phyloP scores from a whole-genome alignment of 73 alveolate species.

The Paraurostyla sp. region DNA sequence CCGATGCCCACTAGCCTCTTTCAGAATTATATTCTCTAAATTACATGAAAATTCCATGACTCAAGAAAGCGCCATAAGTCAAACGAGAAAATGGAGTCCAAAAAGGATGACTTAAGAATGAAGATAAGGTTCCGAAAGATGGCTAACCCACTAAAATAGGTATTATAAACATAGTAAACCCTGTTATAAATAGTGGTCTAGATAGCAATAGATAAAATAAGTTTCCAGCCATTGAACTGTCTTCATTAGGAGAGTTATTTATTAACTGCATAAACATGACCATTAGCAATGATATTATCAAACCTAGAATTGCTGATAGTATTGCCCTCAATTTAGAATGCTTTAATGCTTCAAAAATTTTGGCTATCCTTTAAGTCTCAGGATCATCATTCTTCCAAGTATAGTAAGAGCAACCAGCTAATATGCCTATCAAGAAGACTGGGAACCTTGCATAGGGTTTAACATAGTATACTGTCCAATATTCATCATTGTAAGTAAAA shows the following conservation, averaged over 20 bases:
- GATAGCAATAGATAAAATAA: slow-evolving; percentile 1
- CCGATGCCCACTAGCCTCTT: slow-evolving; percentile 51
- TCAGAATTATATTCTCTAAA: slow-evolving; percentile 45
- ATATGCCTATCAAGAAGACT: neutral
- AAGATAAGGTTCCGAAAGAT: neutral
- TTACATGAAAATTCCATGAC: slow-evolving; percentile 34
- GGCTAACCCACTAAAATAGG: slow-evolving; percentile 9
- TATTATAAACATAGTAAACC: neutral
- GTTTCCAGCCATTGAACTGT: neutral
- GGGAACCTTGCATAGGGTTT: slow-evolving; percentile 47
- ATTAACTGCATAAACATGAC: slow-evolving; percentile 17
- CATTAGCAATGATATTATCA: neutral
- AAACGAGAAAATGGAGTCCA: slow-evolving; percentile 45
- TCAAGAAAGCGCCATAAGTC: slow-evolving; percentile 43
- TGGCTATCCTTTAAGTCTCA: neutral
- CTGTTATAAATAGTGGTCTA: slow-evolving; percentile 29
- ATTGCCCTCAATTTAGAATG: neutral
- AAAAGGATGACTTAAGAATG: slow-evolving; percentile 8
- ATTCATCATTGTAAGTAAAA: slow-evolving; percentile 54
- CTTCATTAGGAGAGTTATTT: slow-evolving; percentile 42
- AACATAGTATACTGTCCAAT: slow-evolving; percentile 49
- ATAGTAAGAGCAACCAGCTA: slow-evolving; percentile 9
- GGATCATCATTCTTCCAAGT: slow-evolving; percentile 7
- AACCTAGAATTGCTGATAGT: neutral
- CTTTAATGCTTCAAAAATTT: neutral